phyloP scores from a whole-genome alignment of 163 green algal species.

The Chloromonas sp. region DNA sequence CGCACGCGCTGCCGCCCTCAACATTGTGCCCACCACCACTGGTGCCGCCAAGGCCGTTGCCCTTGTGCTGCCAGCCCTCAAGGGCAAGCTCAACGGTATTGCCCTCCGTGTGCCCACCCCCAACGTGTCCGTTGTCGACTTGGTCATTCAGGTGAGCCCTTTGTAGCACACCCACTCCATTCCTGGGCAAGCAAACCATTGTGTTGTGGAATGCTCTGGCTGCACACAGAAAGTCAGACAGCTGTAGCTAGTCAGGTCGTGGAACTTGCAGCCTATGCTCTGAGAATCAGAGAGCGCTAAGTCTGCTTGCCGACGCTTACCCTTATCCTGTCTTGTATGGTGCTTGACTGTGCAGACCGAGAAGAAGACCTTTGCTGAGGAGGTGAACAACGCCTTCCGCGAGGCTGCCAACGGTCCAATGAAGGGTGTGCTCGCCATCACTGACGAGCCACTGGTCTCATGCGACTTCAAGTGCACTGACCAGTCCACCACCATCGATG shows the following conservation, averaged over 20 bases:
- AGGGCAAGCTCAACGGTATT: conserved; percentile 99
- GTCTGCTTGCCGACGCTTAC: not conserved
- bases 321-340: not conserved
- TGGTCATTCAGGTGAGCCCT: conserved; percentile 76
- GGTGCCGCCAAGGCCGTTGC: conserved; percentile 97
- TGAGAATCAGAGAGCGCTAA: not conserved
- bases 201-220: not conserved
- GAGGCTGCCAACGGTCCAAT: conserved; percentile 75
- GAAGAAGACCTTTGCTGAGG: conserved; percentile 99
- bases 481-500: conserved; percentile 86
- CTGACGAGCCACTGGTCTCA: conserved; percentile 91
- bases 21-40: conserved; percentile 99
- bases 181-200: not conserved
- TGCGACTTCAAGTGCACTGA: conserved; percentile 90
- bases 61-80: conserved; percentile 91
- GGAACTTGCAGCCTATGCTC: not conserved
- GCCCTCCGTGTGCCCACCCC: conserved; percentile 97
- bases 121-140: conserved; percentile 97
- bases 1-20: conserved; percentile 90
- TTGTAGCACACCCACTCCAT: too few species aligned
- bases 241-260: not conserved
- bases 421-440: conserved; percentile 90
- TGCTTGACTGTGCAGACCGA: conserved; percentile 56
- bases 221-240: not conserved
- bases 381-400: conserved; percentile 95